Conservation (phyloP, 2,329 filamentous ascomycete species). For the Penicillium aurantiogriseum region DNA sequence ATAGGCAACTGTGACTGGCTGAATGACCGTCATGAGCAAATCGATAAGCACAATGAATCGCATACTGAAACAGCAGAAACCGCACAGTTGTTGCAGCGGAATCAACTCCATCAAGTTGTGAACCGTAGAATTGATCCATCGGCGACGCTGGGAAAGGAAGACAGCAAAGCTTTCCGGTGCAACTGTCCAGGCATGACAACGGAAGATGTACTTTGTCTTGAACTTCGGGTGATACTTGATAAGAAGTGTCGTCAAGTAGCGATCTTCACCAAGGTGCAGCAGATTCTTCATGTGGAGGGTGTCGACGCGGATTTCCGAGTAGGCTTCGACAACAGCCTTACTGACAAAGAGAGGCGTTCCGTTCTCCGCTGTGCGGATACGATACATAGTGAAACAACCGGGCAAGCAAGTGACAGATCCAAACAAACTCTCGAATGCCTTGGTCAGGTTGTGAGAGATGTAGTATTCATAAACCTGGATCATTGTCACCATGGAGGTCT, state of each 20-base stretch:
- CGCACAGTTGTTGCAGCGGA: slow-evolving; percentile 87
- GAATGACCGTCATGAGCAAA: slow-evolving; percentile 84
- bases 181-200: slow-evolving; percentile 93
- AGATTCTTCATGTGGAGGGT: slow-evolving; percentile 99
- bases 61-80: slow-evolving; percentile 99
- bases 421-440: slow-evolving; percentile 96
- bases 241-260: slow-evolving; percentile 90
- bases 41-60: slow-evolving; percentile 96
- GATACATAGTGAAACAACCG: slow-evolving; percentile 99
- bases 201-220: slow-evolving; percentile 97
- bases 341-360: slow-evolving; percentile 97
- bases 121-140: slow-evolving; percentile 99
- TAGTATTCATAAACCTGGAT: slow-evolving; percentile 99
- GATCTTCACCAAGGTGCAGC: slow-evolving; percentile 93
- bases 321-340: slow-evolving; percentile 81
- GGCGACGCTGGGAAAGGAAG: slow-evolving; percentile 95
- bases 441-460: slow-evolving; percentile 95
- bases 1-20: slow-evolving; percentile 87
- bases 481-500: slow-evolving; percentile 93
- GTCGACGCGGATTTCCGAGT: slow-evolving; percentile 91
- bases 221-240: slow-evolving; percentile 90
- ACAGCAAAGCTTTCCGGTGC: slow-evolving; percentile 91
- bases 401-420: slow-evolving; percentile 96
- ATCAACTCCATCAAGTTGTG: slow-evolving; percentile 97
- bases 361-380: slow-evolving; percentile 87